Evolutionary conservation across 1,284 basidiomycete species (phyloP).

Genomic region (Trichosporon sp.): DNA sequence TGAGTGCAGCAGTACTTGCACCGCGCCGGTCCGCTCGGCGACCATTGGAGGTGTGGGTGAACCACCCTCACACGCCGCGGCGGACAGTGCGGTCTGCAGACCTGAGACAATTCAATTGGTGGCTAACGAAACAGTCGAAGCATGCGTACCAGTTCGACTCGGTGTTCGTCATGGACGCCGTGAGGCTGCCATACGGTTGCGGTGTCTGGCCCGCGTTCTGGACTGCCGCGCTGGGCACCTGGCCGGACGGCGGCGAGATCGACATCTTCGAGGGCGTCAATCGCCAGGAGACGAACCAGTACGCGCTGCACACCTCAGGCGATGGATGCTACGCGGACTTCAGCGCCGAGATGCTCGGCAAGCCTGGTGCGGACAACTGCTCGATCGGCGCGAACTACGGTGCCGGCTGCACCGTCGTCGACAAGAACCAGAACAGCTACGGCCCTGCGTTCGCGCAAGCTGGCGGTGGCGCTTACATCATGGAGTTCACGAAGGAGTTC

Average conservation of each 20-base stretch:
- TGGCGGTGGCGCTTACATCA: conserved; percentile 67
- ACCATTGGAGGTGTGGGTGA: too few relatives aligned
- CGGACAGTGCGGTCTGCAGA: too few relatives aligned
- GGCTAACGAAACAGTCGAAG: conserved; percentile 50
- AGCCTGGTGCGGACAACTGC: conserved; percentile 31
- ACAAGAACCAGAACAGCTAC: conserved; percentile 58
- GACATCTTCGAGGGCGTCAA: conserved; percentile 45
- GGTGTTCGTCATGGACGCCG: conserved; percentile 57
- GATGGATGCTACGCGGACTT: conserved; percentile 16
- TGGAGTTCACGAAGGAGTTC: conserved; percentile 58
- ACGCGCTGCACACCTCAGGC: conserved; percentile 38
- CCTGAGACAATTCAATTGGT: background rate
- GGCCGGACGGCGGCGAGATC: conserved; percentile 44
- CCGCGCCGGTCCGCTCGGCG: background rate
- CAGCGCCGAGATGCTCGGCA: conserved; percentile 10
- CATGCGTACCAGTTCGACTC: conserved; percentile 53
- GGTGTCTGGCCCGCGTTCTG: conserved; percentile 39
- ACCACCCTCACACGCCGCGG: too few relatives aligned
- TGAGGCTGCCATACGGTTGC: conserved; percentile 58
- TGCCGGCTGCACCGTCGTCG: conserved; percentile 60
- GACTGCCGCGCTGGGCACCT: conserved; percentile 32
- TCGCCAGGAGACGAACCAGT: conserved; percentile 36
- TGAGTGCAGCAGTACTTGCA: background rate
- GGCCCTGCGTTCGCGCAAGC: conserved; percentile 61
- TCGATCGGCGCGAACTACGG: conserved; percentile 50